phyloP scores from a whole-genome alignment of 2,329 filamentous ascomycete species.

The Ceratocystis destructans region DNA sequence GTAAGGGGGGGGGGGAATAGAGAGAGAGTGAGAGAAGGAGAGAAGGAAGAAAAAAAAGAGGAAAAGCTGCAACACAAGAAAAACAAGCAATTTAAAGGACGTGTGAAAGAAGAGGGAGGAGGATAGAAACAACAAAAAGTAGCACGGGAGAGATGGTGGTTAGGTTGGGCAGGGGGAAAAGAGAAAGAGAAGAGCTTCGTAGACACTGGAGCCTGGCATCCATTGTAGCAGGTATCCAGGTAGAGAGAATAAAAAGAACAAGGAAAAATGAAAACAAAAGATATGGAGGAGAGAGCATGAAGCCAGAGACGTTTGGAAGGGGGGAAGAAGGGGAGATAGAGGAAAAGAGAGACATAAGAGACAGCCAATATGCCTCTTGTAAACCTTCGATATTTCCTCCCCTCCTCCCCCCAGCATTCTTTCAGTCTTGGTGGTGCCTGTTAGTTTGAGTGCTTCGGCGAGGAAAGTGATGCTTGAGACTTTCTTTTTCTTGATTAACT shows the following conservation, averaged over 20 bases:
- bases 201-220: too few species aligned
- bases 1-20: background rate
- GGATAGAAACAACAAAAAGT: background rate
- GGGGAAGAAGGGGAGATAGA: background rate
- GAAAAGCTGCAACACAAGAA: background rate
- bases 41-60: slow-evolving; percentile 3
- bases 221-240: too few species aligned
- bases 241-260: too few species aligned
- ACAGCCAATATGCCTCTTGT: background rate
- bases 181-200: too few species aligned
- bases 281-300: too few species aligned
- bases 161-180: too few species aligned
- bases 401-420: background rate
- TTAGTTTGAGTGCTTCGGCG: background rate
- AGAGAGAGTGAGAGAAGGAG: background rate
- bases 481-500: background rate
- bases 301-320: background rate
- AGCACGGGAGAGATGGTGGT: too few species aligned
- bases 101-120: background rate
- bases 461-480: background rate
- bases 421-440: too few species aligned
- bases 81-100: background rate
- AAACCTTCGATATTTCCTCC: background rate
- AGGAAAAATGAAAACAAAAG: too few species aligned
- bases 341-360: background rate